These are phyloP conservation scores for Corylus heterophylla DNA, from an alignment of 306 rosid genomes.

Conservation along the genomic window DNA sequence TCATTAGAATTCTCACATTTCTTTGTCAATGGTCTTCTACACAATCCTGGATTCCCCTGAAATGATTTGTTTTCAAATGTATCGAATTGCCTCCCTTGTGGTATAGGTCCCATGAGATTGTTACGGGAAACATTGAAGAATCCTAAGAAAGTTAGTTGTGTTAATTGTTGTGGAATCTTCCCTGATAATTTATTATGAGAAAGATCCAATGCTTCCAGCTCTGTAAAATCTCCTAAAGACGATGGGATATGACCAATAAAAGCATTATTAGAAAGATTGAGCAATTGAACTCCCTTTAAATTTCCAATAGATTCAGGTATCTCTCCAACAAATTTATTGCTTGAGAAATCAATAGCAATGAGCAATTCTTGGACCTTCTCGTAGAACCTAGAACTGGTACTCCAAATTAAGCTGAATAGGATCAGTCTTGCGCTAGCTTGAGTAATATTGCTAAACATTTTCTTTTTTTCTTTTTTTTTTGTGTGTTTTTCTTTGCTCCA, in stretches of 20 bases:
- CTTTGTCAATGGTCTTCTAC: slow-evolving; percentile 19
- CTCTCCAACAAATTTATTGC: neutral
- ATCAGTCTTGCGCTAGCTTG: too few relatives aligned
- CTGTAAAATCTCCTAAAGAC: neutral
- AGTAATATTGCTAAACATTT: too few relatives aligned
- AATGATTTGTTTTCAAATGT: slow-evolving; percentile 16
- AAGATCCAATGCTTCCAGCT: neutral
- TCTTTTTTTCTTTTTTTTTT: too few relatives aligned
- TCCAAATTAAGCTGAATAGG: too few relatives aligned
- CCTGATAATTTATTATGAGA: neutral
- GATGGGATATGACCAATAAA: neutral
- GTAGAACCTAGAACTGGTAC: neutral
- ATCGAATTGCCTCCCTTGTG: slow-evolving; percentile 3
- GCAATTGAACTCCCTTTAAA: neutral
- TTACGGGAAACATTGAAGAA: neutral
- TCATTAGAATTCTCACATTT: slow-evolving; percentile 15
- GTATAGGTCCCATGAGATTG: neutral
- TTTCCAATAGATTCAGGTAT: neutral
- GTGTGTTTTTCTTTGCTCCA: too few relatives aligned
- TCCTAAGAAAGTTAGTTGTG: neutral
- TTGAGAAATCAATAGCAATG: neutral
- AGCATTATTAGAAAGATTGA: neutral
- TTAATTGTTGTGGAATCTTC: neutral
- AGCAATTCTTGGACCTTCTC: neutral
- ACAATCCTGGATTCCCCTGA: slow-evolving; percentile 13